Evolutionary conservation across 306 rosid genomes (phyloP).

Genomic region (Cucurbita maxima): DNA sequence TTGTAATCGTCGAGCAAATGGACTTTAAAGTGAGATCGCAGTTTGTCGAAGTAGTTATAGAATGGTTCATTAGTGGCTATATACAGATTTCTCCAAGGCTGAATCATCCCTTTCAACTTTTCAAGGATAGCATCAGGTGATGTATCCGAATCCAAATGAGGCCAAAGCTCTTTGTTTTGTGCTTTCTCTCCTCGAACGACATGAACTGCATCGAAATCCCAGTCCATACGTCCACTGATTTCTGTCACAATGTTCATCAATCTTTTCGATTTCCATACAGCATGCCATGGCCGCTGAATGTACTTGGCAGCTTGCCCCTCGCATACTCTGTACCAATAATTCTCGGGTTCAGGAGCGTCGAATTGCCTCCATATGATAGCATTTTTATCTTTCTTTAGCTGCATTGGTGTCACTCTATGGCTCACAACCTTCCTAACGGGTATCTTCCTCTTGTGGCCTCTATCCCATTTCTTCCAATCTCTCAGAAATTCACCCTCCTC

Average conservation of each 20-base stretch:
- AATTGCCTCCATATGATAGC: constrained; percentile 72
- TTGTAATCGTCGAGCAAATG: constrained; percentile 90
- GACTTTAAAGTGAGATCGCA: constrained; percentile 76
- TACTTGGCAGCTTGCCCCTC: constrained; percentile 83
- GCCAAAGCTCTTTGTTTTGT: constrained; percentile 79
- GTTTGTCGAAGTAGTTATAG: constrained; percentile 82
- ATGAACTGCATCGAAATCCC: constrained; percentile 92
- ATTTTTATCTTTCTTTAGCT: constrained; percentile 67
- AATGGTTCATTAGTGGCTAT: constrained; percentile 84
- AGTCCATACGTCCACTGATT: constrained; percentile 82
- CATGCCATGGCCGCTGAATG: constrained; percentile 89
- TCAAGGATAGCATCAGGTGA: constrained; percentile 54
- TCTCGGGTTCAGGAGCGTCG: constrained; percentile 83
- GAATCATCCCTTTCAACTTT: constrained; percentile 67
- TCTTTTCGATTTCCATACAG: constrained; percentile 92
- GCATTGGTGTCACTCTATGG: constrained; percentile 65
- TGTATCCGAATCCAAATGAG: constrained; percentile 74
- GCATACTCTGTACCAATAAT: constrained; percentile 95
- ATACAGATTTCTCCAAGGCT: constrained; percentile 80
- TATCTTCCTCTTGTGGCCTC: constrained; percentile 41
- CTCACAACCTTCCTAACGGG: constrained; percentile 63
- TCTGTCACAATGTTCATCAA: constrained; percentile 88
- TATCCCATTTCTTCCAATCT: constrained; percentile 90
- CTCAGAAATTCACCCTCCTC: constrained; percentile 78
- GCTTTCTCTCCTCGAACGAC: constrained; percentile 95